Evolutionary conservation across 1,284 basidiomycete genomes (phyloP), one percentile per base, ranked within the genome.

Genomic region (Crepidotus sp.): DNA sequence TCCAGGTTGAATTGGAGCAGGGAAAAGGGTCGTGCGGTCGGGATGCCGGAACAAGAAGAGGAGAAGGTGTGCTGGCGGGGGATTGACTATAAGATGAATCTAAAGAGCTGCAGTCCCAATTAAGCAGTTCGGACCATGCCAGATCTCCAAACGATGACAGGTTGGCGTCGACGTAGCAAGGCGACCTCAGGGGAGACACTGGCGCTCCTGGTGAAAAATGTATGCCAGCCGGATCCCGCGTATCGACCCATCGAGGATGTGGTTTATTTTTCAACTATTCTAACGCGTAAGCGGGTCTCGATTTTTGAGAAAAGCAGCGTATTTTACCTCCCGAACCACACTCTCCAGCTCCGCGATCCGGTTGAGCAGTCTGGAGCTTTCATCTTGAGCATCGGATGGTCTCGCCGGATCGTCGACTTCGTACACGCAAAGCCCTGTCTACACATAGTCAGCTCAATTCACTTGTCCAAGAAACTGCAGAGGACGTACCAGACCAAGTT

Each of bases 391-490:
- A 42, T 34, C 69, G 64, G 10, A 57, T 54, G 66, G 69, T 63
- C 66, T 79, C 59, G 67, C 76, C 6, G 80, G 79, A 57, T 89
- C 83, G 57, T 88, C 86, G 3, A 89, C 77, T 59, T 90, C 85
- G 55, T 89, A 90, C 8, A 89, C 80, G 59, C 86, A 90, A 2
- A 86, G 69, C 1, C 85, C 85, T 21, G 84, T 89, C 80, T 86
- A 27, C 10, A n/a, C 4, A 22, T 6, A 10, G 3, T 4, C 21
- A 6, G 18, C 10, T 37, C 27, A 45, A 17, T 43, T 6, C 22
- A 32, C 3, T 26, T n/a, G 3, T 9, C 1, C 10, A 43, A 27
- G 10, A 22, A 35, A 34, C n/a, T 13, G 27, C 22, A 30, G 36
- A 24, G 7, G 6, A 59, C 71, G 46, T 64, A 85, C 75, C 69